A percentile compares a stretch with the other conserved stretches of the same genome.
phyloP scores from a whole-genome alignment of 257 asterid genomes.

The Paulownia fortunei region DNA sequence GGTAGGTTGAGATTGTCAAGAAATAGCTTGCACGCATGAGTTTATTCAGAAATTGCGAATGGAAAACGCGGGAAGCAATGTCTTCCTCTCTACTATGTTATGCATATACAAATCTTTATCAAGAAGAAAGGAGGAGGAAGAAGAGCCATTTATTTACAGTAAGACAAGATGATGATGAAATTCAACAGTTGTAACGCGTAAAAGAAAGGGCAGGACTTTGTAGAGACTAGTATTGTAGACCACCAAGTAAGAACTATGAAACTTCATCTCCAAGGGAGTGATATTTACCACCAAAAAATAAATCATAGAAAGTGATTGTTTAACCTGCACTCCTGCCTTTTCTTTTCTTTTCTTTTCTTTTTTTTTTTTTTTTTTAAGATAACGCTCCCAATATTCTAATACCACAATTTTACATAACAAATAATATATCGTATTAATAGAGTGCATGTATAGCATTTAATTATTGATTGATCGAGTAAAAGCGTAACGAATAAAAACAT shows the following conservation, averaged over 20 bases:
- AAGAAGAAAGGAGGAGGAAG: constrained; percentile 26
- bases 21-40: constrained; percentile 91
- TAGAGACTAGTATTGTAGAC: constrained; percentile 2
- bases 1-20: constrained; percentile 35
- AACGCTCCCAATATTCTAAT: too few species aligned
- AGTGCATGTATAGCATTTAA: too few species aligned
- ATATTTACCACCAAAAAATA: constrained; percentile 1
- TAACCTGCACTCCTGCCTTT: not conserved
- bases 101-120: constrained; percentile 22
- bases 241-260: constrained; percentile 36
- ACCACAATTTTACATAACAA: too few species aligned
- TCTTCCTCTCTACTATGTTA: constrained; percentile 31
- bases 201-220: constrained; percentile 26
- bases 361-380: too few species aligned
- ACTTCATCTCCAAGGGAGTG: constrained; percentile 50
- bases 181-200: constrained; percentile 43
- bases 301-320: not conserved
- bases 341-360: not conserved
- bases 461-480: too few species aligned
- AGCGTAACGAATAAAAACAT: too few species aligned
- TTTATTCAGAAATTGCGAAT: constrained; percentile 43
- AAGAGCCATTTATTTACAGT: not conserved
- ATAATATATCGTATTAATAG: too few species aligned
- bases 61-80: constrained; percentile 87
- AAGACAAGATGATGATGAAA: not conserved